Evolutionary conservation across 2,329 filamentous ascomycete genomes (phyloP), one percentile per base, ranked within the genome.

Genomic region (Colletotrichum endophyticum): DNA sequence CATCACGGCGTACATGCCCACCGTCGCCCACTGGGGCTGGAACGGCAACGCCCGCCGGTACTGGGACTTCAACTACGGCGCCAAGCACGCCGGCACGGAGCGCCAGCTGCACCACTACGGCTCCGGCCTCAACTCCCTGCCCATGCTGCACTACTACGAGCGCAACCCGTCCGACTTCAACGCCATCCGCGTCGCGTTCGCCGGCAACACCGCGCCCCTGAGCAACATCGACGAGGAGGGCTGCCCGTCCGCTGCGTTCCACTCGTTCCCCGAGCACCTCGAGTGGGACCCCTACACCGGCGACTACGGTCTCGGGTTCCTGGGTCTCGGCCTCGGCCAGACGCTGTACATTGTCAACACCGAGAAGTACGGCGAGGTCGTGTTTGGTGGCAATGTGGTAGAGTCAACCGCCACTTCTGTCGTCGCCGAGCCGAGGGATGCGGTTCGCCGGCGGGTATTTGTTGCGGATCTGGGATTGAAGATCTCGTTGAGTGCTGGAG

Each of bases 31-130:
- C 77, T 92, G 91, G 91, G 91, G 89, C 4, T 92, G 89, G 89
- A 91, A 92, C 68, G 91, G 91, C 15, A 92, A 92, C 77, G 90
- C 91, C 1, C 86, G 91, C 3, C 83, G 91, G 8, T 92, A 92
- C 81, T 92, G 91, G 91, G 91, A 92, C 79, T 91, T 76, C 63
- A 67, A 73, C 57, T 76, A 73, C 70, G 86, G 81, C 9, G 86
- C 85, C 28, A 88, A 88, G 75, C 83, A 88, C 7, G 69, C 80
- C 6, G 81, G 84, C 13, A 87, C 87, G 32, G 87, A 88, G 79
- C 85, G 87, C 6, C 89, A 91, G 81, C 88, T 92, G 74, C 91
- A 93, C 79, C 91, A 93, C 81, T 93, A 92, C 78, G 91, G 91
- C 22, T 92, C 90, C 0, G 89, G 86, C 0, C 87, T 92, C 8